Evolutionary conservation across 2,329 filamentous ascomycete genomes (phyloP).

Genomic region (Hyphodiscus sp.): DNA sequence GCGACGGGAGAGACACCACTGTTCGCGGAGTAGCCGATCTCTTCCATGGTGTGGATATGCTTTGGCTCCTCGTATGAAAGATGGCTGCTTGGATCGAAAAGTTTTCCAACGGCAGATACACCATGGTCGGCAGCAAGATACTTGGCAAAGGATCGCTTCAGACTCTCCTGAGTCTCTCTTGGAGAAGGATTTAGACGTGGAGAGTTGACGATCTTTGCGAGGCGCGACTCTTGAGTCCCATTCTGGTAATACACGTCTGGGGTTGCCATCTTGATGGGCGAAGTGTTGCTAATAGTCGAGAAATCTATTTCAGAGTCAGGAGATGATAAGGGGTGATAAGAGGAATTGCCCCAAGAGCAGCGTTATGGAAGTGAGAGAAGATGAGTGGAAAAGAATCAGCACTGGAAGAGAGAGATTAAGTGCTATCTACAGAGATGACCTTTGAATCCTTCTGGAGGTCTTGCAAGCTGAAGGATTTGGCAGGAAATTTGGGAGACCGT

Average conservation of each 20-base stretch:
- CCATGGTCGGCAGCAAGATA: constrained; percentile 27
- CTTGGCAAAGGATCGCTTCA: constrained; percentile 28
- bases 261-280: constrained; percentile 21
- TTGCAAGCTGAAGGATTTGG: background rate
- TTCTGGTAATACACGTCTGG: constrained; percentile 19
- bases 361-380: background rate
- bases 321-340: background rate
- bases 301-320: background rate
- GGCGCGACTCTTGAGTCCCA: constrained; percentile 22
- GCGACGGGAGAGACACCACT: constrained; percentile 55
- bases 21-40: constrained; percentile 48
- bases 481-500: background rate
- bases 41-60: constrained; percentile 52
- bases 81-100: constrained; percentile 51
- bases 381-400: background rate
- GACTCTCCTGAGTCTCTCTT: constrained; percentile 26
- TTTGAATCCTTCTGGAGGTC: background rate
- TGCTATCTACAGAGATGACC: background rate
- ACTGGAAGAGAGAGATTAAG: background rate
- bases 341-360: background rate
- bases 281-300: background rate
- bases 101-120: constrained; percentile 21
- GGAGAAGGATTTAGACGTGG: constrained; percentile 20
- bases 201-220: constrained; percentile 22
- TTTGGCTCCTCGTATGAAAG: constrained; percentile 44